Base-by-base conservation (phyloP, 208 protist genomes). In the Herpetomonas samuelpessoai region DNA sequence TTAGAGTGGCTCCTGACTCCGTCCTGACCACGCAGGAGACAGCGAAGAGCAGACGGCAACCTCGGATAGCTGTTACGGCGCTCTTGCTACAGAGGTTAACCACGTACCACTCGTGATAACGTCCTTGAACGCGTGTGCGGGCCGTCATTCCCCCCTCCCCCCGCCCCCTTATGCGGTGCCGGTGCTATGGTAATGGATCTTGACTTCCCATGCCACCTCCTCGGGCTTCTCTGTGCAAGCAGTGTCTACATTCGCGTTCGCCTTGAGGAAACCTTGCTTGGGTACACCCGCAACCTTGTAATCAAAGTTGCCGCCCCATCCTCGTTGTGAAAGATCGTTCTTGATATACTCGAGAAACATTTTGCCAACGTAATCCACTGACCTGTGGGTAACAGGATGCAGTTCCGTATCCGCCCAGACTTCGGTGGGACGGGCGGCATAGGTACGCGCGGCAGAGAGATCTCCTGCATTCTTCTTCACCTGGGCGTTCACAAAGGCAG, bases 281-380 rank as follows among this genome's bases (percentile, higher is more conserved):
- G 66, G 58, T 0, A 90, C 77, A 1, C 88, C 88, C 21, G 80
- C 80, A 9, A 94, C 84, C 52, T 80, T 83, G 65, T 94, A 94
- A 53, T 92, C 80, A 56, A 94, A 94, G 39, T 86, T 88, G 21
- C 88, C 88, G 12, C 82, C 80, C 88, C 88, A 94, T 24, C 76
- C 76, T 3, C 81, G 71, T 38, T 73, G 57, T 16, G 68, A 79
- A 9, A 94, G 69, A 31, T 94, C 83, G 10, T 65, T 69, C 56
- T 77, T 84, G 44, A 94, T 71, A 65, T 88, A 92, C 50, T 84
- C 69, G n/a, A 94, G 73, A 61, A 94, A 94, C 46, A 79, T 71
- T 63, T 92, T 91, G 14, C 88, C 88, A 14, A 94, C 84, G 31
- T 86, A 57, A 52, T 94, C 88, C 22, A 92, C 82, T 0, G 82